phyloP scores from a whole-genome alignment of 2,329 filamentous ascomycete species.

The Hypoxylon sp. region DNA sequence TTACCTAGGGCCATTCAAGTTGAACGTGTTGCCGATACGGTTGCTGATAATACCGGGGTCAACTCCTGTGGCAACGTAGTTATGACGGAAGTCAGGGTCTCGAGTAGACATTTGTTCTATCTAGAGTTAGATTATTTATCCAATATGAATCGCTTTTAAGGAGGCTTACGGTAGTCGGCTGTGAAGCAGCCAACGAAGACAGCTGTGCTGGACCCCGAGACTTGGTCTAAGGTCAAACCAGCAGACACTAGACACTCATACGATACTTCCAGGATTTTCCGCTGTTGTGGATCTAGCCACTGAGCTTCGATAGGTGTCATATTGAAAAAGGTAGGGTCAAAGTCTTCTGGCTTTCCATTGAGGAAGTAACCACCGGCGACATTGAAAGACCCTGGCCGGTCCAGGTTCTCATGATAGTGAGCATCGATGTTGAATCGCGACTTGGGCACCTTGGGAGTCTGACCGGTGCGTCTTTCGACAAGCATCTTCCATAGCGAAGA shows the following conservation, averaged over 20 bases:
- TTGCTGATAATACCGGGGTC: conserved; percentile 57
- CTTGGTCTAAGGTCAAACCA: conserved; percentile 53
- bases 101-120: conserved; percentile 48
- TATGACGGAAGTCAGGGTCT: conserved; percentile 50
- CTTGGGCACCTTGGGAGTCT: conserved; percentile 45
- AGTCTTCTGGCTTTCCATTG: conserved; percentile 42
- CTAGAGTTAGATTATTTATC: conserved; percentile 26
- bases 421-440: conserved; percentile 50
- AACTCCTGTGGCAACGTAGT: conserved; percentile 54
- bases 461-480: conserved; percentile 43
- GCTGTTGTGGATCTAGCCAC: conserved; percentile 61
- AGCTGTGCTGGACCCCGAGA: conserved; percentile 52
- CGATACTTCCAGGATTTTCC: conserved; percentile 58
- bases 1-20: conserved; percentile 55
- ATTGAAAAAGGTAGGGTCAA: conserved; percentile 58
- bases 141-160: background rate
- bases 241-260: conserved; percentile 60
- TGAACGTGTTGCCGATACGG: conserved; percentile 58
- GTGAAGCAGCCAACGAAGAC: conserved; percentile 50
- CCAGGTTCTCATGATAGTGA: conserved; percentile 46
- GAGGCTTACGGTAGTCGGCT: conserved; percentile 44
- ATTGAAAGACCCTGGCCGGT: conserved; percentile 47
- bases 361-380: conserved; percentile 50
- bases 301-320: conserved; percentile 59
- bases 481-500: conserved; percentile 46